Percentiles rank a stretch among this genome's conserved stretches.
Evolutionary conservation across 352 stramenopile species (phyloP).

Genomic region (Phytophthora multivora): DNA sequence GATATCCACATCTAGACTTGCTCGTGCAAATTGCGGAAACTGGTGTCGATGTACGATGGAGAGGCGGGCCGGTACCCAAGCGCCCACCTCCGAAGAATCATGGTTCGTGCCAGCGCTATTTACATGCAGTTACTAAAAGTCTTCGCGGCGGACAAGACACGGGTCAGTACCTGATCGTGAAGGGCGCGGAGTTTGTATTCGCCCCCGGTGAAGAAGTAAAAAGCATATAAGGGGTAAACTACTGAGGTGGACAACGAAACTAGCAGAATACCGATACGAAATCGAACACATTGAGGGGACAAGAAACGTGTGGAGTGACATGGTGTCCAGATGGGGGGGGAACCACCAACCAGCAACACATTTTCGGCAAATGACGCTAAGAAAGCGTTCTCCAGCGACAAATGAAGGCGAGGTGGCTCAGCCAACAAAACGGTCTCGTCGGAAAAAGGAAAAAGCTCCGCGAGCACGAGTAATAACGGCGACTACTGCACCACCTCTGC

Average conservation of each 20-base stretch:
- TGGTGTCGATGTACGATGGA: too few species aligned
- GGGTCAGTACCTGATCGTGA: too few species aligned
- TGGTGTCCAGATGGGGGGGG: background rate
- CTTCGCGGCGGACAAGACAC: too few species aligned
- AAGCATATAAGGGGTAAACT: constrained; percentile 2
- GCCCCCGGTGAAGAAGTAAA: background rate
- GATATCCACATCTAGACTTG: too few species aligned
- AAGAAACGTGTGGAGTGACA: background rate
- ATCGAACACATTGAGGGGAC: background rate
- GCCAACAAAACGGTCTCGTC: background rate
- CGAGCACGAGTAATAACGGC: background rate
- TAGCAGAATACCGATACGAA: constrained; percentile 3
- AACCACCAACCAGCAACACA: background rate
- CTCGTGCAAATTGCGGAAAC: too few species aligned
- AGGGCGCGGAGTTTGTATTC: too few species aligned
- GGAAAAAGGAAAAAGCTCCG: background rate
- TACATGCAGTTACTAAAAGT: too few species aligned
- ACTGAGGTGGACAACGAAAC: constrained; percentile 1
- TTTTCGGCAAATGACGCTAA: background rate
- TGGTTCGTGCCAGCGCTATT: too few species aligned
- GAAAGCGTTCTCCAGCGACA: background rate
- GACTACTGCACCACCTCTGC: background rate
- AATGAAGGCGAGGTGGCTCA: too few species aligned
- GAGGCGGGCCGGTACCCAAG: too few species aligned
- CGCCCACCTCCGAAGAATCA: too few species aligned